Evolutionary conservation across 2,329 filamentous ascomycete genomes (phyloP).

Genomic region (Hypoxylon sp.): DNA sequence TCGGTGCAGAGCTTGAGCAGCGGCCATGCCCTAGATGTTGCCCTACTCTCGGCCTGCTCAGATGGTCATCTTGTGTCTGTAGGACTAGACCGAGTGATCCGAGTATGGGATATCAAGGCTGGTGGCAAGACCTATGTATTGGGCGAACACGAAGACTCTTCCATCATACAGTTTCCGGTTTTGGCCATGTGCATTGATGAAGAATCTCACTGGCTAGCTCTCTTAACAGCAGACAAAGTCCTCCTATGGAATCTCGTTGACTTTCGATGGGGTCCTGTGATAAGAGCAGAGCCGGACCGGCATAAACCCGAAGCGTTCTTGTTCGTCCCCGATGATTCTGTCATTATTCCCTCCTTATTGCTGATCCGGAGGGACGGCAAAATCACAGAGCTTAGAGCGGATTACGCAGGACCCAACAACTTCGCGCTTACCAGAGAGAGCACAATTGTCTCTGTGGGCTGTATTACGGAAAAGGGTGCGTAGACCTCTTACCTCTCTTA

Average conservation of each 20-base stretch:
- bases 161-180: constrained; percentile 68
- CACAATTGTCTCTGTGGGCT: constrained; percentile 64
- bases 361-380: constrained; percentile 74
- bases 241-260: constrained; percentile 73
- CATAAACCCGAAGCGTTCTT: constrained; percentile 74
- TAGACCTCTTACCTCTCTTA: constrained; percentile 12
- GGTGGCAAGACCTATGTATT: constrained; percentile 58
- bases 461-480: constrained; percentile 62
- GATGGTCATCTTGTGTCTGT: constrained; percentile 77
- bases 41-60: constrained; percentile 71
- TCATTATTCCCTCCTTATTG: constrained; percentile 63
- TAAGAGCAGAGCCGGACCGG: constrained; percentile 67
- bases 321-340: constrained; percentile 64
- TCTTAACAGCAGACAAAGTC: constrained; percentile 71
- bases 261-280: constrained; percentile 67
- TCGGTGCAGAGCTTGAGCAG: constrained; percentile 71
- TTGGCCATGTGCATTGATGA: constrained; percentile 75
- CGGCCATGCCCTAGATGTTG: constrained; percentile 78
- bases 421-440: constrained; percentile 64
- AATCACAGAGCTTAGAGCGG: constrained; percentile 69
- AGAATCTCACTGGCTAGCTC: constrained; percentile 73
- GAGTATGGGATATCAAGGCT: constrained; percentile 73
- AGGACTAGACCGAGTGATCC: constrained; percentile 76
- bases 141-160: constrained; percentile 56
- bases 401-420: constrained; percentile 58